Evolutionary conservation across 176 grass and related monocot species (phyloP).

Genomic region (Oryza rufipogon): DNA sequence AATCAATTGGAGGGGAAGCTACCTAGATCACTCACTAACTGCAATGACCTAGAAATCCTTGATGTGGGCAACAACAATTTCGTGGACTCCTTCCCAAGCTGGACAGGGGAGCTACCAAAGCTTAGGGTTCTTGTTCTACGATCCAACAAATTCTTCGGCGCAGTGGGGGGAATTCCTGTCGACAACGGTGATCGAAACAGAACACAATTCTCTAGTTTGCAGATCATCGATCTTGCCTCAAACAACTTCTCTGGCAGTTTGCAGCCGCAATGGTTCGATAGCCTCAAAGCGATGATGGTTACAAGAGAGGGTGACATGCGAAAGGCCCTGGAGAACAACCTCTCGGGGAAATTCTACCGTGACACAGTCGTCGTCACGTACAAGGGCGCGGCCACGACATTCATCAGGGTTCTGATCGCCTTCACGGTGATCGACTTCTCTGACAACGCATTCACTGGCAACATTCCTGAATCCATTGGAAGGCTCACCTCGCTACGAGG

Average conservation of each 20-base stretch:
- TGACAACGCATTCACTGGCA: slow-evolving; percentile 35
- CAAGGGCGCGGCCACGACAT: background rate
- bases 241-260: slow-evolving; percentile 52
- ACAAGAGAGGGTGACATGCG: slow-evolving; percentile 17
- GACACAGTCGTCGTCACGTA: slow-evolving; percentile 29
- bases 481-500: slow-evolving; percentile 43
- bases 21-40: slow-evolving; percentile 31
- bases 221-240: slow-evolving; percentile 48
- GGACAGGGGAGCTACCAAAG: slow-evolving; percentile 29
- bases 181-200: background rate
- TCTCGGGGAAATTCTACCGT: slow-evolving; percentile 47
- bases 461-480: slow-evolving; percentile 43
- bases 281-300: slow-evolving; percentile 33
- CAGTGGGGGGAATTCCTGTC: background rate
- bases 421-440: slow-evolving; percentile 38
- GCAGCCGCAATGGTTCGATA: slow-evolving; percentile 23
- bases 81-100: slow-evolving; percentile 32
- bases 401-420: slow-evolving; percentile 10
- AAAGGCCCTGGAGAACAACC: slow-evolving; percentile 40
- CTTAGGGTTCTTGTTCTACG: slow-evolving; percentile 38
- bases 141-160: slow-evolving; percentile 42
- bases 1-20: slow-evolving; percentile 29
- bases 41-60: slow-evolving; percentile 30
- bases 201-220: slow-evolving; percentile 16
- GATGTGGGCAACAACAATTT: slow-evolving; percentile 41